phyloP scores from a whole-genome alignment of 108 stramenopile species.

The Cyclostephanos tholiformis region DNA sequence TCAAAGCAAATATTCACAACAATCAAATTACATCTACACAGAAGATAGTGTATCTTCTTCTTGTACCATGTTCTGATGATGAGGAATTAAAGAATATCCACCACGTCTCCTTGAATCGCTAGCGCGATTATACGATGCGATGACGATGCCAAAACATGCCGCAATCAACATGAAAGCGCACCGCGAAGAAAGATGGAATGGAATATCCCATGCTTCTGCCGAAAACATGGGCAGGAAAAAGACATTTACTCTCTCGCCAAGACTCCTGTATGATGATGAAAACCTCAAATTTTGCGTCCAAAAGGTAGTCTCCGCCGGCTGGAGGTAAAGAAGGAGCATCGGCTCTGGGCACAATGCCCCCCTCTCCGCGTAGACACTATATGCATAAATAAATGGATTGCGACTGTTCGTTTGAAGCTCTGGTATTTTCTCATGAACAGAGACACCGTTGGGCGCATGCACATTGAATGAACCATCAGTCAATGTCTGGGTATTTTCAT shows the following conservation, averaged over 20 bases:
- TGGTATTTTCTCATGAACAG: conserved; percentile 61
- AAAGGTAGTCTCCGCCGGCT: conserved; percentile 62
- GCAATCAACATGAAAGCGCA: conserved; percentile 11
- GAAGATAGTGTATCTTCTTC: neutral
- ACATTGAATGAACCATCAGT: conserved; percentile 67
- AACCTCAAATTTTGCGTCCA: conserved; percentile 76
- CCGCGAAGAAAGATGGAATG: conserved; percentile 1
- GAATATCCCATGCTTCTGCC: conserved; percentile 11
- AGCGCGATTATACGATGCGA: conserved; percentile 19
- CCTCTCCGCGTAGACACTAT: conserved; percentile 76
- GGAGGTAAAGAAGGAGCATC: conserved; percentile 64
- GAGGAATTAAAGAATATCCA: conserved; percentile 25
- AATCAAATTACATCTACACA: conserved; percentile 7
- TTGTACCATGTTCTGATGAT: conserved; percentile 10
- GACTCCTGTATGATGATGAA: conserved; percentile 25
- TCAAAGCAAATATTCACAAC: neutral
- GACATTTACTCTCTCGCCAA: neutral
- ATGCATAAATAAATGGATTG: conserved; percentile 73
- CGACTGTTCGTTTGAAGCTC: conserved; percentile 53
- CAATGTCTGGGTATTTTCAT: conserved; percentile 53
- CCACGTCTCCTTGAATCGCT: conserved; percentile 19
- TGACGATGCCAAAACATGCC: conserved; percentile 11
- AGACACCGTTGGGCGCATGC: conserved; percentile 62
- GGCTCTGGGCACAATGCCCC: conserved; percentile 83
- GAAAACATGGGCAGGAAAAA: conserved; percentile 30